Evolutionary conservation across 208 protist species (phyloP).

Genomic region (Hexamita inflata): DNA sequence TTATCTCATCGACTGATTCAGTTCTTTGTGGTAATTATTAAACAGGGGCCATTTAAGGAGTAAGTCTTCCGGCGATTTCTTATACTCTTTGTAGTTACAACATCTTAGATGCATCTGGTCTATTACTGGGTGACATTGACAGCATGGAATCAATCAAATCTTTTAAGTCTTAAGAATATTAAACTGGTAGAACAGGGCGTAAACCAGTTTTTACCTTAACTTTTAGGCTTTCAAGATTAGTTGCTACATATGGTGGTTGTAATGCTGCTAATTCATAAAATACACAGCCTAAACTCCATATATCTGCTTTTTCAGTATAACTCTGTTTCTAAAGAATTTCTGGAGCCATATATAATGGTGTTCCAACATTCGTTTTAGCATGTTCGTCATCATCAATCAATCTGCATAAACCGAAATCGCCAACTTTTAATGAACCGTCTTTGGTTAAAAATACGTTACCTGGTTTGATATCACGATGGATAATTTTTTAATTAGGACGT

Average conservation of each 20-base stretch:
- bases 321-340: slow-evolving; percentile 35
- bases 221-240: slow-evolving; percentile 9
- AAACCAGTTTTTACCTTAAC: neutral
- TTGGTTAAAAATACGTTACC: slow-evolving; percentile 47
- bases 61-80: too few relatives aligned
- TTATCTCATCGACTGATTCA: too few relatives aligned
- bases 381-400: slow-evolving; percentile 26
- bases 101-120: neutral
- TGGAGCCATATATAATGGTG: slow-evolving; percentile 52
- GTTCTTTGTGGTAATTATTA: too few relatives aligned
- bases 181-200: neutral
- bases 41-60: too few relatives aligned
- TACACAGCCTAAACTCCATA: slow-evolving; percentile 52
- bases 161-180: neutral
- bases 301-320: slow-evolving; percentile 48
- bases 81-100: neutral
- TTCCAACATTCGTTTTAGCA: slow-evolving; percentile 46
- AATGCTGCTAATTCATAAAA: slow-evolving; percentile 47
- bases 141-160: slow-evolving; percentile 16
- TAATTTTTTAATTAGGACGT: neutral
- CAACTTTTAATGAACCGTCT: slow-evolving; percentile 43
- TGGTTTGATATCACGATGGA: slow-evolving; percentile 52
- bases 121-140: neutral
- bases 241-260: slow-evolving; percentile 41
- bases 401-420: slow-evolving; percentile 52